Evolutionary conservation across 2,329 filamentous ascomycete genomes (phyloP), one percentile per base, ranked within the genome.

Genomic region (Aspergillus ochraceus): DNA sequence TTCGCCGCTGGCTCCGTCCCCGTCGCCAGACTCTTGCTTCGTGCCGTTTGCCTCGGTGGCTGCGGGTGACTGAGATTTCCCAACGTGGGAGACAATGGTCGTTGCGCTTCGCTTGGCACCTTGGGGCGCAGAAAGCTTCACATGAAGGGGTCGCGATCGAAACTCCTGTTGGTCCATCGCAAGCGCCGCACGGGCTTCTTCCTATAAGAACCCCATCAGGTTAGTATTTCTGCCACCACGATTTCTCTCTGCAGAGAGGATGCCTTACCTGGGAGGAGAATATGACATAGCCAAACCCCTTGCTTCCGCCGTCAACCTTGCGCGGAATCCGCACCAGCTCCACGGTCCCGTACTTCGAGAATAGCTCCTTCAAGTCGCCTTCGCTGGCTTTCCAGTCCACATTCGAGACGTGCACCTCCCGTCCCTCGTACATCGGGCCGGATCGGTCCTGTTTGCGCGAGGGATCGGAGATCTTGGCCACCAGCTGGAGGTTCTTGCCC

Each of bases 381-480:
- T 95, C 90, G 3, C 80, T 83, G 1, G 84, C 81, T 30, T 81
- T 81, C 60, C 80, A 81, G 62, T 90, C 85, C 12, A 94, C 74
- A 60, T 91, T 89, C 56, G 83, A 88, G 55, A 97, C 81, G 68
- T 92, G 90, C 10, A 98, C 77, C 76, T 98, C 94, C 36, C 95
- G 87, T 3, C 91, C 91, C 74, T 98, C 94, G n/a, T 90, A 87
- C 52, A 90, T 84, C 10, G 93, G 88, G 22, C 92, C 92, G 60
- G 89, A 86, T 22, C 95, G 90, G 47, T 86, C 82, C 74, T 96
- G 92, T 75, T 91, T 94, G 30, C 85, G 84, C 9, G 80, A 78
- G 0, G 95, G 95, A 69, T 98, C 87, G 0, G 95, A 98, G 66
- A 96, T 91, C 76, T 92, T 92, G 9, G 87, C 90, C 46, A 88